These are phyloP conservation scores for Aspergillus transmontanensis DNA, from an alignment of 2,329 filamentous ascomycete species.

Conservation along the genomic window DNA sequence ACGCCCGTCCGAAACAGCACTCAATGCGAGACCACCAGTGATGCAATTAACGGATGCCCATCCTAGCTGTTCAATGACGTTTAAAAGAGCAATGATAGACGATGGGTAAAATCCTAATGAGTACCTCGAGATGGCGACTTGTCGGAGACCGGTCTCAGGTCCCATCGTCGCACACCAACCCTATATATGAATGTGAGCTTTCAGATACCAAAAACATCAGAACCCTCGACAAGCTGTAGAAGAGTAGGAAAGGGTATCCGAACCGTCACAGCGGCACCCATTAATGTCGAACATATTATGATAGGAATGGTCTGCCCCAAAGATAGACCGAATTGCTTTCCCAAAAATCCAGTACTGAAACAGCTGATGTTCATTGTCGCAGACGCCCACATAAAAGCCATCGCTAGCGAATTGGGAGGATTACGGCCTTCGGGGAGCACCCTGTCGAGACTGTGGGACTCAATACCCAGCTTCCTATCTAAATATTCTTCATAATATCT, in stretches of 20 bases:
- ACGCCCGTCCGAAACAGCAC: constrained; percentile 33
- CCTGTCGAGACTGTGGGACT: constrained; percentile 51
- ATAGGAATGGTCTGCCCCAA: constrained; percentile 50
- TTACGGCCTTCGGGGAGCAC: constrained; percentile 40
- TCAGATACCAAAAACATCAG: neutral
- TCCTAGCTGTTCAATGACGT: constrained; percentile 34
- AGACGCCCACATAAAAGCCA: constrained; percentile 57
- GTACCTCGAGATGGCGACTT: constrained; percentile 55
- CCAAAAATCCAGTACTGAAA: constrained; percentile 56
- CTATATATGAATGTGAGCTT: constrained; percentile 19
- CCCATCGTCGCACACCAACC: constrained; percentile 56
- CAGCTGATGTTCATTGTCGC: constrained; percentile 56
- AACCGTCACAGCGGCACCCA: constrained; percentile 41
- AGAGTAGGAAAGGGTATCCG: constrained; percentile 4
- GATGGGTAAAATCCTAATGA: constrained; percentile 56
- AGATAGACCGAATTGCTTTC: constrained; percentile 52
- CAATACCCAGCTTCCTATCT: constrained; percentile 53
- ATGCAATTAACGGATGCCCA: constrained; percentile 32
- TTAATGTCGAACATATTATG: constrained; percentile 50
- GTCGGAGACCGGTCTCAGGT: constrained; percentile 53
- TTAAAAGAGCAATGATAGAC: constrained; percentile 51
- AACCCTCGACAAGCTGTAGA: neutral
- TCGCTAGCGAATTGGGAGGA: constrained; percentile 47
- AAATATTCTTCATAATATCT: constrained; percentile 48
- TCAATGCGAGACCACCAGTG: constrained; percentile 32